Evolutionary conservation across 176 grass and related monocot genomes (phyloP).

Genomic region (Cenchrus fungigraminus): DNA sequence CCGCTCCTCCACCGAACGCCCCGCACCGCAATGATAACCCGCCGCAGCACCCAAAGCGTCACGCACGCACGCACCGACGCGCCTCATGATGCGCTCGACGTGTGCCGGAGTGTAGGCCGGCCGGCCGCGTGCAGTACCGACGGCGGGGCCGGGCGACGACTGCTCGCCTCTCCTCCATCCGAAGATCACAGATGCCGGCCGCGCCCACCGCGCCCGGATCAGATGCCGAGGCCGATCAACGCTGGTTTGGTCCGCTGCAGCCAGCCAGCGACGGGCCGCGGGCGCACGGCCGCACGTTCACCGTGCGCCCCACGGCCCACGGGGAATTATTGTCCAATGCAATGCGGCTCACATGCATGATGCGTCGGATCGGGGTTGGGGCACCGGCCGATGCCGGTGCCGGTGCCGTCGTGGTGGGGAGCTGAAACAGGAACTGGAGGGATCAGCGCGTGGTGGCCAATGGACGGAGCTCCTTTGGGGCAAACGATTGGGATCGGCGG

Average conservation of each 20-base stretch:
- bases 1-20: background rate
- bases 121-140: background rate
- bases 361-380: background rate
- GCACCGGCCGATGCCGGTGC: background rate
- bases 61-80: background rate
- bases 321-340: background rate
- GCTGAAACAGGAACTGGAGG: background rate
- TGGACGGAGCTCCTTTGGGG: background rate
- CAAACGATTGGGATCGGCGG: background rate
- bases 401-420: background rate
- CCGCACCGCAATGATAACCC: background rate
- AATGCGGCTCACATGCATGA: background rate
- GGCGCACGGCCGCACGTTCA: background rate
- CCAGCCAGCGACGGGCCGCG: background rate
- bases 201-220: background rate
- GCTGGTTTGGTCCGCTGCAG: background rate
- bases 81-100: slow-evolving; percentile 7
- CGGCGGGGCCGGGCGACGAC: background rate
- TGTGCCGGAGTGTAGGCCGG: background rate
- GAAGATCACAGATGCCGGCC: background rate
- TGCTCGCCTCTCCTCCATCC: background rate
- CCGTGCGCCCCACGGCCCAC: background rate
- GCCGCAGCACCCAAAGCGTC: background rate
- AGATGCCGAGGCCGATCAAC: background rate
- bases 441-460: background rate